Evolutionary conservation across 2,329 filamentous ascomycete genomes (phyloP).

Genomic region (Talaromyces verruculosus): DNA sequence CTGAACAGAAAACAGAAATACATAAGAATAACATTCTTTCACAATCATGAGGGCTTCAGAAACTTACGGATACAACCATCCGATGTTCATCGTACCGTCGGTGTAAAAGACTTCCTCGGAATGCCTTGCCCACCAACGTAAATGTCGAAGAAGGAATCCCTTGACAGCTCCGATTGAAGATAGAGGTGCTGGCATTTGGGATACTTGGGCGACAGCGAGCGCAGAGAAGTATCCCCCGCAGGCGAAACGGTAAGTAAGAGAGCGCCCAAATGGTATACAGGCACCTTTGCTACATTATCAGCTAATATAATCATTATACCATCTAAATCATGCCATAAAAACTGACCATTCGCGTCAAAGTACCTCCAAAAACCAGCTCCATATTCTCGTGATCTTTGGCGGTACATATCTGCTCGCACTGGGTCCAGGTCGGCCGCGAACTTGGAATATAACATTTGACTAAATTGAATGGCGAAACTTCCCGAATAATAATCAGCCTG

Average conservation of each 20-base stretch:
- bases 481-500: slow-evolving; percentile 87
- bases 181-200: slow-evolving; percentile 66
- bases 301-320: background rate
- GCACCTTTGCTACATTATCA: background rate
- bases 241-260: slow-evolving; percentile 77
- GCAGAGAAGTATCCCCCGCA: slow-evolving; percentile 85
- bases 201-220: slow-evolving; percentile 69
- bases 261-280: slow-evolving; percentile 74
- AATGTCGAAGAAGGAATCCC: slow-evolving; percentile 69
- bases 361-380: background rate
- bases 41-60: background rate
- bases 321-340: background rate
- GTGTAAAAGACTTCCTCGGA: slow-evolving; percentile 69
- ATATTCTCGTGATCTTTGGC: background rate
- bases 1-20: background rate
- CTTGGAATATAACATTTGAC: slow-evolving; percentile 75
- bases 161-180: slow-evolving; percentile 74
- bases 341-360: background rate
- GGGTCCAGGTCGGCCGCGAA: slow-evolving; percentile 66
- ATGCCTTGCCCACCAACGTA: slow-evolving; percentile 78
- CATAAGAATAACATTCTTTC: background rate
- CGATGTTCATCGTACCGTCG: slow-evolving; percentile 72
- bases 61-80: background rate
- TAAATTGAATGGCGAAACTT: slow-evolving; percentile 77
- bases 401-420: slow-evolving; percentile 27